These are phyloP conservation scores for Penicillium samsonianum DNA, from an alignment of 495 filamentous ascomycete genomes.

Conservation along the genomic window DNA sequence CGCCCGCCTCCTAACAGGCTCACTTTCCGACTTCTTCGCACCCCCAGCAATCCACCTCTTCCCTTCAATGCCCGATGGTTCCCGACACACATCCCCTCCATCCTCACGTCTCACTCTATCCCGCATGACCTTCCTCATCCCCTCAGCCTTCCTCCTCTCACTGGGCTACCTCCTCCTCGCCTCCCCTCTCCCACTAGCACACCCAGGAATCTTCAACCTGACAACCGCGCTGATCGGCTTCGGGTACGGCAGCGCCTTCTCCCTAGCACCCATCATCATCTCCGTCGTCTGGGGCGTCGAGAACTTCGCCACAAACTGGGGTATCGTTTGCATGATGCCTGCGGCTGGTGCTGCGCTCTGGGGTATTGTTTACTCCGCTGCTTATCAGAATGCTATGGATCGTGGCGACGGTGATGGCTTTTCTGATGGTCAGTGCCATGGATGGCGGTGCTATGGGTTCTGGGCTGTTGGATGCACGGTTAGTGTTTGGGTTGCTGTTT, in stretches of 20 bases:
- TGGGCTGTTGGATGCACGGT: conserved; percentile 72
- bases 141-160: conserved; percentile 72
- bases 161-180: conserved; percentile 75
- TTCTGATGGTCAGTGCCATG: conserved; percentile 57
- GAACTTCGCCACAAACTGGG: conserved; percentile 98
- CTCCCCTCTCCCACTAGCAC: conserved; percentile 66
- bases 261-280: conserved; percentile 85
- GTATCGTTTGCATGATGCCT: conserved; percentile 88
- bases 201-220: conserved; percentile 70
- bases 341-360: conserved; percentile 82
- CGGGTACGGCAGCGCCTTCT: conserved; percentile 91
- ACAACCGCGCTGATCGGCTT: conserved; percentile 79
- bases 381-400: conserved; percentile 69
- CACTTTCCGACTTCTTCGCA: conserved; percentile 83
- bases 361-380: conserved; percentile 77
- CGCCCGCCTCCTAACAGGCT: conserved; percentile 80
- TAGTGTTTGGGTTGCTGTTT: conserved; percentile 75
- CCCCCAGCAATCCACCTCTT: conserved; percentile 55
- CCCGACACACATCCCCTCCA: conserved; percentile 25
- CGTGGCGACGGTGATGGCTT: conserved; percentile 23
- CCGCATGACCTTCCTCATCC: conserved; percentile 75
- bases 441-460: conserved; percentile 78
- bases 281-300: conserved; percentile 96
- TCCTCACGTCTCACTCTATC: conserved; percentile 59
- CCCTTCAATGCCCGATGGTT: conserved; percentile 35